A percentile compares a stretch with the other conserved stretches of the same genome.
These are phyloP conservation scores for Populus deltoides DNA, from an alignment of 345 rosid genomes.

Conservation along the genomic window DNA sequence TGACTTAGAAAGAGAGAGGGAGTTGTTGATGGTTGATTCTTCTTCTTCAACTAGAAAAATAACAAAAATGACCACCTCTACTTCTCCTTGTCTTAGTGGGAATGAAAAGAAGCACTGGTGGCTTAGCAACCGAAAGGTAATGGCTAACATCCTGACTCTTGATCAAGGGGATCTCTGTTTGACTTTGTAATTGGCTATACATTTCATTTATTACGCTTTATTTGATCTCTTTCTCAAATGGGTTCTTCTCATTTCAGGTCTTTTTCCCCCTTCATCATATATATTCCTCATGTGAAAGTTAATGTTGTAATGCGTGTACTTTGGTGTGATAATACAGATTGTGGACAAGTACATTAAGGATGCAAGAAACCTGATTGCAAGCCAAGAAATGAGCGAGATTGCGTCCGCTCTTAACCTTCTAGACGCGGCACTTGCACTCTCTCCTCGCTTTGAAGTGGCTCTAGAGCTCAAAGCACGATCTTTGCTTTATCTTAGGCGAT, in stretches of 20 bases:
- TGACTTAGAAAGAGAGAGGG: background rate
- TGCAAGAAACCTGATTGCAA: constrained; percentile 65
- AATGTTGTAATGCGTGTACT: background rate
- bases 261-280: background rate
- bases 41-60: constrained; percentile 19
- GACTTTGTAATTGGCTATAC: background rate
- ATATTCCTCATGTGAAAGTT: background rate
- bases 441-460: constrained; percentile 72
- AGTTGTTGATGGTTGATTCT: constrained; percentile 25
- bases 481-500: constrained; percentile 59
- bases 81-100: constrained; percentile 34
- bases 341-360: constrained; percentile 74
- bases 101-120: constrained; percentile 76
- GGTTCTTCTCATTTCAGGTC: background rate
- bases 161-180: background rate
- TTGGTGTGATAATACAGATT: constrained; percentile 34
- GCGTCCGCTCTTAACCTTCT: constrained; percentile 66
- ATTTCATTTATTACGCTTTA: background rate
- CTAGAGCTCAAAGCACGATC: constrained; percentile 81
- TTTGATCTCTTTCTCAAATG: background rate
- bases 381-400: constrained; percentile 54
- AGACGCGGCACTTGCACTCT: constrained; percentile 68
- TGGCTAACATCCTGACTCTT: background rate
- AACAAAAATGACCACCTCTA: constrained; percentile 42
- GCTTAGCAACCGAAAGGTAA: constrained; percentile 82